Base-by-base conservation (phyloP, 768 basidiomycete species). In the Agrocybe pediades region DNA sequence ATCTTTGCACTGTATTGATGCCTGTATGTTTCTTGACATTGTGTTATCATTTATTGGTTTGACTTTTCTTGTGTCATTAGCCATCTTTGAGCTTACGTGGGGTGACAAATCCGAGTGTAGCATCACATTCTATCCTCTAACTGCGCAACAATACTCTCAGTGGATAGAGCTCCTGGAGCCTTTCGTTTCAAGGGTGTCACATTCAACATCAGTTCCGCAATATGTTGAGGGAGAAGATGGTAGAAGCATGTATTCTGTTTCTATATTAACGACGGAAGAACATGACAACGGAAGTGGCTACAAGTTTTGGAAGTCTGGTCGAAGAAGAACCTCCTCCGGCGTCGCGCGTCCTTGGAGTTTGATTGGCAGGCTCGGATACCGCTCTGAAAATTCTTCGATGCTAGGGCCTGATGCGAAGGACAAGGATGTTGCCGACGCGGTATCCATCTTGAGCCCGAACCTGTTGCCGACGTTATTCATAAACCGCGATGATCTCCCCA, bases 381-480 rank as follows among this genome's bases (percentile, higher is more conserved):
- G 64, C 23, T 75, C 74, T 1, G 72, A 74, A 47, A 65, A 67
- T 9, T 75, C 74, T 0, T 74, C 74, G 0, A 59, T 74, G 24
- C 48, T 72, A 8, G 62, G 60, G 27, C 63, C 67, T 42, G 62
- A 69, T 15, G 5, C 11, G 33, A 13, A 36, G n/a, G 11, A 36
- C 3, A 4, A 5, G 4, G 33, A 36, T 17, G 46, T 49, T 8
- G 46, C 47, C 33, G 61, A 67, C 46, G 62, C 67, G 19, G 48
- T 60, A 17, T 62, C 64, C 20, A 57, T 68, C n/a, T 61, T 74
- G 41, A 74, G 69, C 53, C 71, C 72, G n/a, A 67, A 64, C 25
- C 57, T 73, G 33, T 62, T 74, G n/a, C 73, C 75, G 11, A 69
- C 62, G 1, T 58, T 74, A 7, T 74, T 74, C 54, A 61, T 56